Evolutionary conservation across 345 rosid genomes (phyloP).

Genomic region (Excoecaria cochinchinensis): DNA sequence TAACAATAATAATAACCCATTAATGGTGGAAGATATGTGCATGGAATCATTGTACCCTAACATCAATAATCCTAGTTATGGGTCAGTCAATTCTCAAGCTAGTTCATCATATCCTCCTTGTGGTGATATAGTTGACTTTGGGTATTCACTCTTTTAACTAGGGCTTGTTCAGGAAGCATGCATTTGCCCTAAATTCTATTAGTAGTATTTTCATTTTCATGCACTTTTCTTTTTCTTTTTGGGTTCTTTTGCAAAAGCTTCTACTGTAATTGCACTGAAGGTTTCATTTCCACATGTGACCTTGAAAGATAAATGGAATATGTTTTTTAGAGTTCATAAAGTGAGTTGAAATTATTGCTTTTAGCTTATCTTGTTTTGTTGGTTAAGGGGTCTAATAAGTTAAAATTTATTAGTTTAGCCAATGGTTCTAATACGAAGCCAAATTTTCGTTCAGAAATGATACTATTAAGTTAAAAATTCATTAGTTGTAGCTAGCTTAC

Average conservation of each 20-base stretch:
- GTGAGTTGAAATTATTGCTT: background rate
- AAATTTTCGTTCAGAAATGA: no score
- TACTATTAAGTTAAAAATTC: no score
- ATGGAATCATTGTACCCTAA: conserved; percentile 32
- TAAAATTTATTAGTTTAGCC: no score
- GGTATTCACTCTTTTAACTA: conserved; percentile 43
- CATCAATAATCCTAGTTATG: conserved; percentile 17
- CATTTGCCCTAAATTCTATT: background rate
- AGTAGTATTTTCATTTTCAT: conserved; percentile 2
- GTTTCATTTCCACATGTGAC: conserved; percentile 7
- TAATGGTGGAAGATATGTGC: conserved; percentile 37
- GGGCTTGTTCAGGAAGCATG: background rate
- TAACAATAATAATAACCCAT: conserved; percentile 44
- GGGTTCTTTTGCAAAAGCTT: background rate
- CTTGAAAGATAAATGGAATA: conserved; percentile 17
- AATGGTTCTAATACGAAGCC: no score
- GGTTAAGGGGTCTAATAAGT: no score
- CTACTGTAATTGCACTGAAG: conserved; percentile 14
- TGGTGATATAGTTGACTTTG: conserved; percentile 47
- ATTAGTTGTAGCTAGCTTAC: no score
- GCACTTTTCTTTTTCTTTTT: conserved; percentile 9
- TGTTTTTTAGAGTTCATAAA: background rate
- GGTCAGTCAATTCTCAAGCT: conserved; percentile 29
- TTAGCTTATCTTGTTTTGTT: background rate
- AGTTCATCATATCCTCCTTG: conserved; percentile 28